phyloP scores from a whole-genome alignment of 805 yeast species.

The Priceomyces fermenticarens region DNA sequence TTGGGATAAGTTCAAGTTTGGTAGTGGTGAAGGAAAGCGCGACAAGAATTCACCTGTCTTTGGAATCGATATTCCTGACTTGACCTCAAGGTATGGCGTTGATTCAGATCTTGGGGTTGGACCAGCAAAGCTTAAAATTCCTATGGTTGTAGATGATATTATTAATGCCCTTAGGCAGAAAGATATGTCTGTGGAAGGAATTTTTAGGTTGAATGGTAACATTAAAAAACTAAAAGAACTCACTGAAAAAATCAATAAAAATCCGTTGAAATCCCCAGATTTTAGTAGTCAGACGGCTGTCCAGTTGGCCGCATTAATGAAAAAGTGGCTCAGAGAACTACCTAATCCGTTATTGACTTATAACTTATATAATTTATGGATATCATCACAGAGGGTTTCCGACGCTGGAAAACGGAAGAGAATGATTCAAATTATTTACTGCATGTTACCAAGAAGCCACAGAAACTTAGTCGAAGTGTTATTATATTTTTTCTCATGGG shows the following conservation, averaged over 20 bases:
- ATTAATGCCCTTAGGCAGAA: constrained; percentile 79
- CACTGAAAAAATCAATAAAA: constrained; percentile 67
- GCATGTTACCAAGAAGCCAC: constrained; percentile 76
- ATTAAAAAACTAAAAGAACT: constrained; percentile 75
- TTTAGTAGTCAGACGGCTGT: constrained; percentile 77
- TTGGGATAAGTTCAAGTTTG: constrained; percentile 52
- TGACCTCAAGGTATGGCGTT: constrained; percentile 72
- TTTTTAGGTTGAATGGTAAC: constrained; percentile 94
- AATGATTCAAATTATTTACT: constrained; percentile 60
- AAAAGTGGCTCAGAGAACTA: constrained; percentile 85
- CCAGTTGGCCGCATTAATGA: constrained; percentile 88
- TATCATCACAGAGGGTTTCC: constrained; percentile 55
- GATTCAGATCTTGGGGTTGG: constrained; percentile 86
- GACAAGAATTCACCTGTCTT: constrained; percentile 51
- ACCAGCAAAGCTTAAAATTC: constrained; percentile 74
- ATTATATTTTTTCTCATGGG: constrained; percentile 87
- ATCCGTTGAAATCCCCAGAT: constrained; percentile 70
- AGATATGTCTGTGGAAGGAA: constrained; percentile 95
- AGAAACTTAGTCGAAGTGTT: constrained; percentile 86
- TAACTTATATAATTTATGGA: constrained; percentile 74
- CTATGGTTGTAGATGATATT: constrained; percentile 82
- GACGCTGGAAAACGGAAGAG: constrained; percentile 47
- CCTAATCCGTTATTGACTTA: constrained; percentile 88
- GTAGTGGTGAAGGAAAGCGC: constrained; percentile 21
- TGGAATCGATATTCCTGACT: constrained; percentile 69